phyloP scores from a whole-genome alignment of 1,139 yeast genomes.

The Suhomyces yuchorum region DNA sequence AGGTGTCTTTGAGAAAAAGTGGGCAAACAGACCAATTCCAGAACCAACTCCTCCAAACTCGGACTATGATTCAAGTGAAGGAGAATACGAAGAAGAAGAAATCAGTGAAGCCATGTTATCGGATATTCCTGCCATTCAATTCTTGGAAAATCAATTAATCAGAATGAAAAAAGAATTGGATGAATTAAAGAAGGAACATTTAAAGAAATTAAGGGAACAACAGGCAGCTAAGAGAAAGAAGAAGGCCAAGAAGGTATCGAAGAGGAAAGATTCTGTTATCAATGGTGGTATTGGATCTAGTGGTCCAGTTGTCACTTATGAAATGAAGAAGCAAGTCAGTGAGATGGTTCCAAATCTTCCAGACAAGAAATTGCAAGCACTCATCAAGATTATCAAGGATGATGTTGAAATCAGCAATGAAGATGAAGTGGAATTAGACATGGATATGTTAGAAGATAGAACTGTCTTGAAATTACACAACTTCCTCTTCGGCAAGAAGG shows the following conservation, averaged over 20 bases:
- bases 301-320: conserved; percentile 70
- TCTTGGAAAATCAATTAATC: conserved; percentile 80
- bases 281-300: conserved; percentile 19
- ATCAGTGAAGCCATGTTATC: conserved; percentile 74
- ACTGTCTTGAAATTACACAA: conserved; percentile 84
- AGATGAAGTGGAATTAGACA: conserved; percentile 87
- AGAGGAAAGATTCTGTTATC: conserved; percentile 17
- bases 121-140: conserved; percentile 82
- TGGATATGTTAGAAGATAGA: conserved; percentile 87
- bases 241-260: conserved; percentile 37
- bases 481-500: conserved; percentile 65
- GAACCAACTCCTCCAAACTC: conserved; percentile 53
- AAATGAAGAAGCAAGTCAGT: conserved; percentile 93
- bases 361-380: conserved; percentile 81
- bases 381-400: conserved; percentile 82
- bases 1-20: conserved; percentile 79
- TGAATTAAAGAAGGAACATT: conserved; percentile 68
- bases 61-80: conserved; percentile 43
- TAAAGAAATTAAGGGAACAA: conserved; percentile 58
- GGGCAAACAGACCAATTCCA: conserved; percentile 87
- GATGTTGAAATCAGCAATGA: conserved; percentile 80
- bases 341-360: conserved; percentile 80
- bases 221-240: conserved; percentile 50
- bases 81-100: conserved; percentile 53
- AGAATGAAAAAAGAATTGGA: conserved; percentile 86